phyloP scores from a whole-genome alignment of 2,329 filamentous ascomycete genomes.

The Colletotrichum sp. region DNA sequence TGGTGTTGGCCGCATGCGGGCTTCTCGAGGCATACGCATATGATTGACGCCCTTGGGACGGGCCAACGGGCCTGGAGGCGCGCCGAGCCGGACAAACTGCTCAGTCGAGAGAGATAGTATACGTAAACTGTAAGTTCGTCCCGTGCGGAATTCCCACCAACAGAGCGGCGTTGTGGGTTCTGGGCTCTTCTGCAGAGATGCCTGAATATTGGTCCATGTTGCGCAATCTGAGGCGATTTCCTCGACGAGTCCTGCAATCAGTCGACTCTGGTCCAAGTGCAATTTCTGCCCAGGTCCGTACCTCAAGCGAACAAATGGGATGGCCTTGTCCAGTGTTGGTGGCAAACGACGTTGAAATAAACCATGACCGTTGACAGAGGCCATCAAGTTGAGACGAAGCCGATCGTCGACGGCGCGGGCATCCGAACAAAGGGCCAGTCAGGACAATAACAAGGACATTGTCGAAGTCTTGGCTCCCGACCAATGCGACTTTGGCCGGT shows the following conservation, averaged over 20 bases:
- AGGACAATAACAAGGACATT: not conserved
- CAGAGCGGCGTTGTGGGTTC: not conserved
- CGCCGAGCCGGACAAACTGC: not conserved
- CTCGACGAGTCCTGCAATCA: not conserved
- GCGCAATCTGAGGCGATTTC: not conserved
- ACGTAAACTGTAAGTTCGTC: not conserved
- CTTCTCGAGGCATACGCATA: not conserved
- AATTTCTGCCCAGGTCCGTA: not conserved
- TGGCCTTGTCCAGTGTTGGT: not conserved
- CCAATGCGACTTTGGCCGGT: slow-evolving; percentile 9
- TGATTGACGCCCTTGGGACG: not conserved
- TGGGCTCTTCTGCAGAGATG: not conserved
- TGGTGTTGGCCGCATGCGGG: not conserved
- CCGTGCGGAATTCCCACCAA: not conserved
- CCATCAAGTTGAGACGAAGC: not conserved
- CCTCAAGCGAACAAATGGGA: not conserved
- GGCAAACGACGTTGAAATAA: not conserved
- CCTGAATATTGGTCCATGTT: not conserved
- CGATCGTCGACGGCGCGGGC: not conserved
- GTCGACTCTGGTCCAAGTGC: not conserved
- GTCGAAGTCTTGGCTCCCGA: not conserved
- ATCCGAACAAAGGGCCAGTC: not conserved
- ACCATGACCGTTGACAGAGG: not conserved
- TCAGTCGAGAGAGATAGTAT: not conserved
- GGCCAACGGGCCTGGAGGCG: not conserved